Evolutionary conservation across 2,329 filamentous ascomycete species (phyloP).

Genomic region (Lachnellula occidentalis): DNA sequence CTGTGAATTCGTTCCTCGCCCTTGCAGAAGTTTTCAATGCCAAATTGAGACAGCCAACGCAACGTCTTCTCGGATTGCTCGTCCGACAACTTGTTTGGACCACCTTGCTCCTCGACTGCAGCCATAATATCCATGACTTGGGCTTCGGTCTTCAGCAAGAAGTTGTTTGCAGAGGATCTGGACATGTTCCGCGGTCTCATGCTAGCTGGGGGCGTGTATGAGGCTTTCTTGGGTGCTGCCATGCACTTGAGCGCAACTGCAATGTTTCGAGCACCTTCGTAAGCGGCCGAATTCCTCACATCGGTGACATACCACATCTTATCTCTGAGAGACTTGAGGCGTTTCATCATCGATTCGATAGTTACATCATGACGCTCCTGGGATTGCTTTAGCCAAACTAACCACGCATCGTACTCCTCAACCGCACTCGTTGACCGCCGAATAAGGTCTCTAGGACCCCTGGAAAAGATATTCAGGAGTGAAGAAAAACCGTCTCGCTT

Average conservation of each 20-base stretch:
- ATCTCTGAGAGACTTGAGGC: slow-evolving; percentile 71
- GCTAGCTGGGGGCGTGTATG: slow-evolving; percentile 25
- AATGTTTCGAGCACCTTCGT: slow-evolving; percentile 81
- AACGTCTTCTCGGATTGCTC: slow-evolving; percentile 83
- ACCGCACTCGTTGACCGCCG: slow-evolving; percentile 65
- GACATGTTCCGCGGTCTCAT: slow-evolving; percentile 34
- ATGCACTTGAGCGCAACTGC: slow-evolving; percentile 87
- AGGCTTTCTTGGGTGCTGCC: slow-evolving; percentile 55
- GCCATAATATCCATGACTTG: slow-evolving; percentile 86
- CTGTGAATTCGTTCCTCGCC: slow-evolving; percentile 93
- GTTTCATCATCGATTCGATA: slow-evolving; percentile 69
- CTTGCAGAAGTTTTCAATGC: slow-evolving; percentile 87
- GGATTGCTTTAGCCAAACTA: slow-evolving; percentile 77
- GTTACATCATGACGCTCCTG: slow-evolving; percentile 71
- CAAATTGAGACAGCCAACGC: slow-evolving; percentile 74
- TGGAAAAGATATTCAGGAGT: slow-evolving; percentile 67
- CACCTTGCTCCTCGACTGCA: slow-evolving; percentile 75
- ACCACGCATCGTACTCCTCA: slow-evolving; percentile 75
- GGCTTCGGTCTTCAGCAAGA: slow-evolving; percentile 74
- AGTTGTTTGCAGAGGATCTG: slow-evolving; percentile 34
- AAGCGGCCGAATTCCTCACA: slow-evolving; percentile 82
- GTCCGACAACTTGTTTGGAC: slow-evolving; percentile 92
- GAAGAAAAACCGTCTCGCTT: slow-evolving; percentile 65
- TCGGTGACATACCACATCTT: slow-evolving; percentile 99
- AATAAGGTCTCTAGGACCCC: slow-evolving; percentile 64